A percentile compares a stretch with the other conserved stretches of the same genome.
Evolutionary conservation across 2,329 filamentous ascomycete genomes (phyloP).

Genomic region (Samsoniella hepiali): DNA sequence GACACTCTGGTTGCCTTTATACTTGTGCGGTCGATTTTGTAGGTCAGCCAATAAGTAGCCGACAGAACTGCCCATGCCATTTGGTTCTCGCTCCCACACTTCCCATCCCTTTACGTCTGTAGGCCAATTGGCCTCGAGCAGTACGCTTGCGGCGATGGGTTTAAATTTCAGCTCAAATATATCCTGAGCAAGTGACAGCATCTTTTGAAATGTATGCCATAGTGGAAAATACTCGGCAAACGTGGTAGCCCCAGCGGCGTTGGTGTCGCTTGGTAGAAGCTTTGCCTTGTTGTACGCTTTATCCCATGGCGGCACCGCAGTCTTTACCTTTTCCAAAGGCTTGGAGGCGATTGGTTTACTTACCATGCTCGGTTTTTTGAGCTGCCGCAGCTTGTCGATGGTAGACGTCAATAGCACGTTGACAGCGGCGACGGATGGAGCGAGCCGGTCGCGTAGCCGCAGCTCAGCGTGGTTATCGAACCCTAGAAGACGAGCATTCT

Average conservation of each 20-base stretch:
- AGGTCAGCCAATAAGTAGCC: background rate
- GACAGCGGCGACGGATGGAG: background rate
- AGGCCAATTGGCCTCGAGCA: slow-evolving; percentile 3
- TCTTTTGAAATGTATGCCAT: background rate
- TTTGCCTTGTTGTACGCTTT: slow-evolving; percentile 2
- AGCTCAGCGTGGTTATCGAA: slow-evolving; percentile 1
- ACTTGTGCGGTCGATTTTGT: slow-evolving; percentile 1
- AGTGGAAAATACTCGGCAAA: slow-evolving; percentile 5
- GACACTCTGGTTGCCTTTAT: slow-evolving; percentile 4
- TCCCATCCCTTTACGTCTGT: background rate
- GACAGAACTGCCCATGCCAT: background rate
- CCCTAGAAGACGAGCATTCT: slow-evolving; percentile 3
- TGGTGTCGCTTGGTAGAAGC: background rate
- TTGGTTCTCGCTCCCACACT: slow-evolving; percentile 1
- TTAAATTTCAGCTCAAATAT: background rate
- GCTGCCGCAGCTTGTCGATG: background rate
- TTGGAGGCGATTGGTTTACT: background rate
- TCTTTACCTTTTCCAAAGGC: background rate
- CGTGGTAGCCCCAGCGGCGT: background rate
- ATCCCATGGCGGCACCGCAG: background rate
- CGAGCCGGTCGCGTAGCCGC: background rate
- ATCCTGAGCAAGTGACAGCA: background rate
- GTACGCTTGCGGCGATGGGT: background rate
- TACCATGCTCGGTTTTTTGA: background rate
- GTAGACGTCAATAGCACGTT: background rate